Percentiles rank a stretch among this genome's conserved stretches.
These are phyloP conservation scores for Arabidopsis suecica DNA, from an alignment of 345 rosid species.

Conservation along the genomic window DNA sequence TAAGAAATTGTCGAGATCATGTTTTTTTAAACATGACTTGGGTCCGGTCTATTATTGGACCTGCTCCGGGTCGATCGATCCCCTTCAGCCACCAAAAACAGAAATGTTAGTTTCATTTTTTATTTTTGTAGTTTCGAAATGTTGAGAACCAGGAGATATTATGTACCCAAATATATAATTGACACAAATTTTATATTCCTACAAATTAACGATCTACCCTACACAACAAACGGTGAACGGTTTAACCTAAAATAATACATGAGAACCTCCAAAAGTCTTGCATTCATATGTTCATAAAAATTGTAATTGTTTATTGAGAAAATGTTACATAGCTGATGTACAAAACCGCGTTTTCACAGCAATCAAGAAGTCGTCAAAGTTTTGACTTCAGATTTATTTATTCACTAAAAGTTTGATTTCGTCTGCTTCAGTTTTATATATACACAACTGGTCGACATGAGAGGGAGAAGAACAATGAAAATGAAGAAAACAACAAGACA, in stretches of 20 bases:
- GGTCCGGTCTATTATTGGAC: too few relatives aligned
- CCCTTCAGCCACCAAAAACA: too few relatives aligned
- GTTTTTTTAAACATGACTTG: too few relatives aligned
- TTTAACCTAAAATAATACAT: background rate
- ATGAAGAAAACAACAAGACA: conserved; percentile 29
- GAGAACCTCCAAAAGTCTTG: background rate
- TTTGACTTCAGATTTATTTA: conserved; percentile 12
- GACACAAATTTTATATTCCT: too few relatives aligned
- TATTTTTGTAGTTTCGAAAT: too few relatives aligned
- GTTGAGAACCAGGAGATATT: too few relatives aligned
- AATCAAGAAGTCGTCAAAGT: conserved; percentile 18
- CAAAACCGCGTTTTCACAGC: conserved; percentile 25
- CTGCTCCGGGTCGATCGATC: too few relatives aligned
- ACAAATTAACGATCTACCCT: too few relatives aligned
- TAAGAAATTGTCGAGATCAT: too few relatives aligned
- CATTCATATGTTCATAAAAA: background rate
- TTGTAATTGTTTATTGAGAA: background rate
- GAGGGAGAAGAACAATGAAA: conserved; percentile 2
- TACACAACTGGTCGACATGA: background rate
- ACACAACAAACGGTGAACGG: background rate
- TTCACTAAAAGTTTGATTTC: conserved; percentile 1
- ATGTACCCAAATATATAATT: too few relatives aligned
- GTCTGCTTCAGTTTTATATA: conserved; percentile 6
- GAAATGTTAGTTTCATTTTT: too few relatives aligned
- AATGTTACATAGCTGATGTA: conserved; percentile 14